A percentile compares a stretch with the other conserved stretches of the same genome.
Evolutionary conservation across 345 rosid genomes (phyloP).

Genomic region (Murraya paniculata): DNA sequence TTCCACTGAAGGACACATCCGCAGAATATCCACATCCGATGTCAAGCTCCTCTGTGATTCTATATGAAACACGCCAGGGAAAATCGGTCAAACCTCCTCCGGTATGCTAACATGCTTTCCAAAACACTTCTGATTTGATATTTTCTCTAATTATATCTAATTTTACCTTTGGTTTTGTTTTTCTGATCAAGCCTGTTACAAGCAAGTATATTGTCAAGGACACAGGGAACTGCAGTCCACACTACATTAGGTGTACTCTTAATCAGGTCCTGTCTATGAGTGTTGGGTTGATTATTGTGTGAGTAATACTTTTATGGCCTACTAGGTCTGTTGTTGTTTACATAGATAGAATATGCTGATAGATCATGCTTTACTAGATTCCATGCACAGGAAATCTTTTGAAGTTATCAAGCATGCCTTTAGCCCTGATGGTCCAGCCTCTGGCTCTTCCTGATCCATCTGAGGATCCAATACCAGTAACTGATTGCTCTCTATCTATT

Average conservation of each 20-base stretch:
- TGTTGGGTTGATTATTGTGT: background rate
- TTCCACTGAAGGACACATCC: background rate
- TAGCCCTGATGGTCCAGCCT: slow-evolving; percentile 17
- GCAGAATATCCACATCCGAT: background rate
- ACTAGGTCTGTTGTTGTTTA: background rate
- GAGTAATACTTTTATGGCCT: background rate
- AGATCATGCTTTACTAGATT: slow-evolving; percentile 3
- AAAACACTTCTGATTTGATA: background rate
- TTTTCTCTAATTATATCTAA: background rate
- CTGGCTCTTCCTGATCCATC: slow-evolving; percentile 25
- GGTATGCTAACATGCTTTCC: background rate
- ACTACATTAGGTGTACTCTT: slow-evolving; percentile 24
- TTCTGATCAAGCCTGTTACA: slow-evolving; percentile 11
- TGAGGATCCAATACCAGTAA: slow-evolving; percentile 25
- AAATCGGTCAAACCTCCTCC: slow-evolving; percentile 16
- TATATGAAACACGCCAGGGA: slow-evolving; percentile 16
- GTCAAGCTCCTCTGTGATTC: slow-evolving; percentile 7
- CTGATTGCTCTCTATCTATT: background rate
- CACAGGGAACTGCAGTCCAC: slow-evolving; percentile 27
- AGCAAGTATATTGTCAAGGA: slow-evolving; percentile 15
- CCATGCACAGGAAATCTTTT: slow-evolving; percentile 22
- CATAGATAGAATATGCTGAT: background rate
- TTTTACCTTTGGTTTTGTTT: background rate
- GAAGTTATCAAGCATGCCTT: slow-evolving; percentile 17
- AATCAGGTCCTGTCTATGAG: slow-evolving; percentile 17